These are phyloP conservation scores for Aristolochia californica DNA, from an alignment of 164 flowering plant species.

Conservation along the genomic window DNA sequence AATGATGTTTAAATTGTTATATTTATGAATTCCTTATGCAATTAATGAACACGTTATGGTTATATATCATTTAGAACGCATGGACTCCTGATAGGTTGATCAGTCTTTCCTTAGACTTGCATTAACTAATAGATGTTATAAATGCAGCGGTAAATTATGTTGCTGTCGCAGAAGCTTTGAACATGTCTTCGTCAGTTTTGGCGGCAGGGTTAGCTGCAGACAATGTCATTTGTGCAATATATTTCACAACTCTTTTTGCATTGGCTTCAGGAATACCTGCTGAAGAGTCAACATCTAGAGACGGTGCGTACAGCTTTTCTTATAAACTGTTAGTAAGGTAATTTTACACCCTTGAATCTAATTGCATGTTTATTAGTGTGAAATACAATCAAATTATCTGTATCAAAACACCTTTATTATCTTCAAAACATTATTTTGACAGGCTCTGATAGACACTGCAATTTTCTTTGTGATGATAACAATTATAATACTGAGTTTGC, in stretches of 20 bases:
- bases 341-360: not conserved
- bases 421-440: too few species aligned
- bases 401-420: too few species aligned
- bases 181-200: slow-evolving; percentile 66
- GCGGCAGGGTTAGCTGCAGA: slow-evolving; percentile 94
- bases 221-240: slow-evolving; percentile 79
- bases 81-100: not conserved
- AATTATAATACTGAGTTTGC: too few species aligned
- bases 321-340: not conserved
- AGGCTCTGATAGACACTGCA: too few species aligned
- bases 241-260: slow-evolving; percentile 62
- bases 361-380: not conserved
- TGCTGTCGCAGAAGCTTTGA: slow-evolving; percentile 76
- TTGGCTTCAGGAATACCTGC: slow-evolving; percentile 66
- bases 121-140: not conserved
- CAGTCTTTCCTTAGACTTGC: too few species aligned
- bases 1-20: not conserved
- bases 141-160: slow-evolving; percentile 71
- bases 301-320: slow-evolving; percentile 25
- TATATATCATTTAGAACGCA: not conserved
- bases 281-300: slow-evolving; percentile 37
- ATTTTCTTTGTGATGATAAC: too few species aligned
- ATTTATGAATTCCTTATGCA: not conserved
- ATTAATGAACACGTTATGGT: not conserved
- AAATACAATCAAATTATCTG: too few species aligned